Evolutionary conservation across 140 eudicot genomes (phyloP).

Genomic region (Flaveria floridana): DNA sequence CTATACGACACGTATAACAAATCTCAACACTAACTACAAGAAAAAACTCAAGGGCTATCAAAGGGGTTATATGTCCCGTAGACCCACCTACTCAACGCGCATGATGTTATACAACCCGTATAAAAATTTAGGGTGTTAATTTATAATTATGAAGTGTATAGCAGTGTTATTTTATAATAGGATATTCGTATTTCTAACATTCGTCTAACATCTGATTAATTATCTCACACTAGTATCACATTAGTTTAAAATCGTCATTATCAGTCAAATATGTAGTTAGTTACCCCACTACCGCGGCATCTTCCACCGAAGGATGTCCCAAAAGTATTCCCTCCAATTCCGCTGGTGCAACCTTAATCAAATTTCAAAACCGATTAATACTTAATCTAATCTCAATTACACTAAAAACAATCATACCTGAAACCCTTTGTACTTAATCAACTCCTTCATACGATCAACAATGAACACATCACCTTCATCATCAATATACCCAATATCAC

Average conservation of each 20-base stretch:
- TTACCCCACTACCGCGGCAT: constrained; percentile 89
- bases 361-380: not conserved
- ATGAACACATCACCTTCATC: constrained; percentile 86
- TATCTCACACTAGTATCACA: not conserved
- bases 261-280: constrained; percentile 11
- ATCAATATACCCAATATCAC: constrained; percentile 91
- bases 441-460: constrained; percentile 90
- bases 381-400: not conserved
- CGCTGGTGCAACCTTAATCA: constrained; percentile 84
- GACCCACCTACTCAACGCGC: no score
- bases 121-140: no score
- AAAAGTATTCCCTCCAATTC: constrained; percentile 85
- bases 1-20: no score
- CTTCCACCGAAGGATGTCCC: constrained; percentile 70
- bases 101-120: no score
- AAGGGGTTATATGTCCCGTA: no score
- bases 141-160: no score
- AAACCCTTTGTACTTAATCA: constrained; percentile 91
- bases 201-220: not conserved
- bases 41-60: no score
- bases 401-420: constrained; percentile 50
- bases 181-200: no score
- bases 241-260: not conserved
- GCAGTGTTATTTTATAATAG: no score
- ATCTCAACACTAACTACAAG: no score